These are phyloP conservation scores for Middelhovenomyces tepae DNA, from an alignment of 805 yeast species.

Conservation along the genomic window DNA sequence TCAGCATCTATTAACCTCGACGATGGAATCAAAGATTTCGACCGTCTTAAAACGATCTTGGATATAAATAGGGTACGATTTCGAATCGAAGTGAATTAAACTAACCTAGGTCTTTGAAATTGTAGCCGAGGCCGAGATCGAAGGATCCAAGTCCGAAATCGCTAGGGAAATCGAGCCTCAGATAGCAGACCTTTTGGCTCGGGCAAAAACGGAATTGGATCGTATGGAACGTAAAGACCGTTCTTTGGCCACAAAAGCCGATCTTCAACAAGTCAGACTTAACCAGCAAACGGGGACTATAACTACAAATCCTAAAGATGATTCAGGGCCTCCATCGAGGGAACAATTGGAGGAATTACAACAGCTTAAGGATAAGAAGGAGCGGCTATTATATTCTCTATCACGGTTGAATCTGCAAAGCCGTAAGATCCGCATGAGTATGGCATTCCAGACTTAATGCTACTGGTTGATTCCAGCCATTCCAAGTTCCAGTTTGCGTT, in stretches of 20 bases:
- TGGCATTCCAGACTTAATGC: too few species aligned
- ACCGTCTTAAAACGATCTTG: neutral
- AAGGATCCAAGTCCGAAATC: constrained; percentile 15
- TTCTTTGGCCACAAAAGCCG: constrained; percentile 19
- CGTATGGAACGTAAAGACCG: constrained; percentile 21
- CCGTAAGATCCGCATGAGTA: constrained; percentile 15
- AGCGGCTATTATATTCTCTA: constrained; percentile 16
- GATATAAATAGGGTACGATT: neutral
- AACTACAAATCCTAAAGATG: neutral
- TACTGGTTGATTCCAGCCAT: too few species aligned
- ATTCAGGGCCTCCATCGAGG: constrained; percentile 5
- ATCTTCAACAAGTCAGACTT: constrained; percentile 22
- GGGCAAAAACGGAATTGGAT: constrained; percentile 18
- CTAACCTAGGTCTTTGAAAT: constrained; percentile 23
- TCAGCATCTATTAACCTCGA: constrained; percentile 2
- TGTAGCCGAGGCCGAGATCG: constrained; percentile 22
- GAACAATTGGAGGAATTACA: constrained; percentile 13
- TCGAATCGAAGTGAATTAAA: too few species aligned
- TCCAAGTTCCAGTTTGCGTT: constrained; percentile 29
- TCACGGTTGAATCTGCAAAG: constrained; percentile 17
- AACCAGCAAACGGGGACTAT: constrained; percentile 11
- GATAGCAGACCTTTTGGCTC: constrained; percentile 16
- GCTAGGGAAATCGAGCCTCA: constrained; percentile 24
- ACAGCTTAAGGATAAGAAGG: constrained; percentile 15
- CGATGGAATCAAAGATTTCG: constrained; percentile 1